Base-by-base conservation (phyloP, 768 basidiomycete genomes). In the Fomitopsis serialis region DNA sequence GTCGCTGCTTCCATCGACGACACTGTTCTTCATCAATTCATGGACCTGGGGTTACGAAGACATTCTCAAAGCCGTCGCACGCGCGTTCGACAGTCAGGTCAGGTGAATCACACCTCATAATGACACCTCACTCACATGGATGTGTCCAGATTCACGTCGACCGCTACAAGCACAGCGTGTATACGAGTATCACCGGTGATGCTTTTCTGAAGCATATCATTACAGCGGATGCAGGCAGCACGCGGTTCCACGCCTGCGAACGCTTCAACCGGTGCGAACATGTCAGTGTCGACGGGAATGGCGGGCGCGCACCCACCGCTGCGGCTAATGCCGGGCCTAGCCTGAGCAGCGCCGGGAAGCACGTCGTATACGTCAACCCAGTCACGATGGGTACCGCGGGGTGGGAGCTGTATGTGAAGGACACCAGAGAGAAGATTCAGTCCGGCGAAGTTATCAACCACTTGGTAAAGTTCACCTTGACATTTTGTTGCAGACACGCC, bases 31-130 rank as follows among this genome's bases (percentile, higher is more conserved):
- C 71, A 75, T 99, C 53, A 96, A 97, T 63, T 66, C 81, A 0
- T 99, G 96, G 96, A 96, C 95, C 0, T 95, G 89, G 86, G 96
- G 96, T 0, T 98, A 97, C 65, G 96, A 99, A 68, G 91, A 94
- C 52, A 72, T 95, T 13, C 72, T 97, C 25, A 90, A 92, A 61
- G 89, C 77, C 0, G 71, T 98, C 8, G 78, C 87, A 2, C 70
- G 74, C 2, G 72, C 75, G 0, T 98, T 96, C 61, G 74, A 79
- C 32, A 72, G 76, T 50, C 75, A 79, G 71, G 89, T 87, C 58
- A 22, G 66, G 25, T 1, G 37, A 6, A 47, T 9, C 32, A 5
- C 8, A 9, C 25, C 10, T 12, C 2, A 1, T 40, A 25, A 6
- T 3, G 21, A 45, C 22, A 45, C 8, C 10, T 4, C 32, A 32